Conservation (phyloP, 345 rosid genomes). For the Orychophragmus violaceus region DNA sequence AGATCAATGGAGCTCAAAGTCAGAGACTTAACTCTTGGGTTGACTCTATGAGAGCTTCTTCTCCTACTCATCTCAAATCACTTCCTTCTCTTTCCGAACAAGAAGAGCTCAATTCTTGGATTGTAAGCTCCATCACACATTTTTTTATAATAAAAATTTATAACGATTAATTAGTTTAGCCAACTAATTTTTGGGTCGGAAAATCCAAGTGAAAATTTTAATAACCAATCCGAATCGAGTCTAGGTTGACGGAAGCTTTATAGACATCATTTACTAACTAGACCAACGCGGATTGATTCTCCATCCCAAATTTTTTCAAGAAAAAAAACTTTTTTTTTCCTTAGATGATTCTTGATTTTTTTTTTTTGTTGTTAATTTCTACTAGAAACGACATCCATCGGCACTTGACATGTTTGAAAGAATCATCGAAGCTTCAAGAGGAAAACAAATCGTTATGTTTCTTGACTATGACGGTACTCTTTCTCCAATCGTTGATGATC, state of each 20-base stretch:
- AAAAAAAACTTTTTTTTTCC: not conserved
- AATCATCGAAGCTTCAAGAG: constrained; percentile 56
- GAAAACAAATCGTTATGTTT: constrained; percentile 89
- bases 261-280: no score
- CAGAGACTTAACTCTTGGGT: constrained; percentile 65
- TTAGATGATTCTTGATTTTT: not conserved
- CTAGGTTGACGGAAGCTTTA: no score
- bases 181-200: no score
- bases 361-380: not conserved
- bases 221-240: no score
- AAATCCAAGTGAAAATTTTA: no score
- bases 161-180: no score
- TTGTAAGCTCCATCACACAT: constrained; percentile 36
- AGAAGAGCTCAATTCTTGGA: constrained; percentile 52
- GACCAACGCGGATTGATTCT: no score
- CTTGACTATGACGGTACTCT: constrained; percentile 94
- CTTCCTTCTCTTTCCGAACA: constrained; percentile 38
- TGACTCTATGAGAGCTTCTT: constrained; percentile 86
- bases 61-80: constrained; percentile 72
- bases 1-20: constrained; percentile 42
- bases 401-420: constrained; percentile 71
- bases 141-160: no score
- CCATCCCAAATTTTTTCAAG: not conserved
- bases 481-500: constrained; percentile 86
- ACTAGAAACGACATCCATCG: constrained; percentile 69